phyloP scores from a whole-genome alignment of 2,329 filamentous ascomycete species.

The Acrocalymma vagum region DNA sequence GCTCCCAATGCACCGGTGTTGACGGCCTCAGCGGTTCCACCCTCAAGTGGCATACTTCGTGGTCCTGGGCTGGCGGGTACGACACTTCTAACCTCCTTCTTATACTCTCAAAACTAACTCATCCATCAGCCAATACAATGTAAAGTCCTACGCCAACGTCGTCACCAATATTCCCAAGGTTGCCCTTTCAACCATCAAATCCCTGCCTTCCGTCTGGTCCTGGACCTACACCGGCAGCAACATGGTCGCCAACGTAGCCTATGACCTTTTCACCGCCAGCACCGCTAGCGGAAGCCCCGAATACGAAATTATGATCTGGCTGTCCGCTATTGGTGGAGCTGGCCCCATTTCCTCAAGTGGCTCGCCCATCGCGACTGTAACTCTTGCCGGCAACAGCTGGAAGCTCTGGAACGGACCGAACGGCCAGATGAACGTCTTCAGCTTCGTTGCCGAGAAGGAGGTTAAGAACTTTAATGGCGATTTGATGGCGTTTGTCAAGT shows the following conservation, averaged over 20 bases:
- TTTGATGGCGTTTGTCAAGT: constrained; percentile 65
- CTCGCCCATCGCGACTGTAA: constrained; percentile 61
- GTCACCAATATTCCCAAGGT: constrained; percentile 45
- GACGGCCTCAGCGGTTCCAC: constrained; percentile 46
- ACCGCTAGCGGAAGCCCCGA: constrained; percentile 56
- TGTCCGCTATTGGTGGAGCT: constrained; percentile 64
- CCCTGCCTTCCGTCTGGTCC: constrained; percentile 55
- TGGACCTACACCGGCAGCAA: constrained; percentile 60
- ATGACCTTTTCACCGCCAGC: constrained; percentile 67
- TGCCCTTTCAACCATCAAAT: constrained; percentile 47
- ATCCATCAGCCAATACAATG: constrained; percentile 31
- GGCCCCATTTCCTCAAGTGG: constrained; percentile 68
- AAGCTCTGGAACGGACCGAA: constrained; percentile 70
- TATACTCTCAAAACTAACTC: constrained; percentile 4
- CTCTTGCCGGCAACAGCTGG: constrained; percentile 63
- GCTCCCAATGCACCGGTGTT: constrained; percentile 57
- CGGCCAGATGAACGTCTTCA: constrained; percentile 67
- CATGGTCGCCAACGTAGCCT: constrained; percentile 67
- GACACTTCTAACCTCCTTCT: constrained; percentile 1
- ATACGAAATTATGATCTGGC: constrained; percentile 75
- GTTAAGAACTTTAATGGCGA: constrained; percentile 66
- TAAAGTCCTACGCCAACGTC: constrained; percentile 56
- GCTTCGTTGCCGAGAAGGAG: constrained; percentile 61
- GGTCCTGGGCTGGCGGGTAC: constrained; percentile 54
- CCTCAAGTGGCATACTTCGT: constrained; percentile 55